A percentile compares a stretch with the other conserved stretches of the same genome.
Evolutionary conservation across 176 grass and related monocot species (phyloP).

Genomic region (Musa itinerans): DNA sequence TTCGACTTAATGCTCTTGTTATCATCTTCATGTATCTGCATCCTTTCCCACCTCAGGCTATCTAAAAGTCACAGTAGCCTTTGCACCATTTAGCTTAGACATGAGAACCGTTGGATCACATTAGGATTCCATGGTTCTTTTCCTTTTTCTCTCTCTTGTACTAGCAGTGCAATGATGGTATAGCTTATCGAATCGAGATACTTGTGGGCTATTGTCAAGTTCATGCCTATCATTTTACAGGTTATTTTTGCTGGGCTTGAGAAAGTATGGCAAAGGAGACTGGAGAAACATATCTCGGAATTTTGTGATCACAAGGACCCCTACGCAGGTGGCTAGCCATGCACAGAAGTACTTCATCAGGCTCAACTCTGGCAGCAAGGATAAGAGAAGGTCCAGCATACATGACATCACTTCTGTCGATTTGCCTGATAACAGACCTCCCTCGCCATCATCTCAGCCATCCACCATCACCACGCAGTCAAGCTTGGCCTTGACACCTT

Average conservation of each 20-base stretch:
- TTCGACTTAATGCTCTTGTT: not conserved
- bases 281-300: conserved; percentile 92
- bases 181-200: too few relatives aligned
- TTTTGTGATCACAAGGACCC: conserved; percentile 61
- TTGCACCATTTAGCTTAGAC: too few relatives aligned
- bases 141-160: too few relatives aligned
- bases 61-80: too few relatives aligned
- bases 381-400: conserved; percentile 90
- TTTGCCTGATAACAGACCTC: conserved; percentile 36
- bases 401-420: conserved; percentile 80
- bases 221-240: conserved; percentile 17
- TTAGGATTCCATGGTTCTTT: too few relatives aligned
- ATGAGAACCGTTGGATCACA: too few relatives aligned
- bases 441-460: conserved; percentile 39
- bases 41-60: too few relatives aligned
- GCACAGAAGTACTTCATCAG: conserved; percentile 96
- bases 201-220: not conserved
- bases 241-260: conserved; percentile 68
- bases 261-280: conserved; percentile 79
- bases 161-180: too few relatives aligned
- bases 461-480: conserved; percentile 39
- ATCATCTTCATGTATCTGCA: too few relatives aligned
- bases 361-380: conserved; percentile 69
- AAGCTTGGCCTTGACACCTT: conserved; percentile 11
- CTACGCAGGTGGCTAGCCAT: conserved; percentile 88